Evolutionary conservation across 2,329 filamentous ascomycete genomes (phyloP).

Genomic region (Xylaria sp.): DNA sequence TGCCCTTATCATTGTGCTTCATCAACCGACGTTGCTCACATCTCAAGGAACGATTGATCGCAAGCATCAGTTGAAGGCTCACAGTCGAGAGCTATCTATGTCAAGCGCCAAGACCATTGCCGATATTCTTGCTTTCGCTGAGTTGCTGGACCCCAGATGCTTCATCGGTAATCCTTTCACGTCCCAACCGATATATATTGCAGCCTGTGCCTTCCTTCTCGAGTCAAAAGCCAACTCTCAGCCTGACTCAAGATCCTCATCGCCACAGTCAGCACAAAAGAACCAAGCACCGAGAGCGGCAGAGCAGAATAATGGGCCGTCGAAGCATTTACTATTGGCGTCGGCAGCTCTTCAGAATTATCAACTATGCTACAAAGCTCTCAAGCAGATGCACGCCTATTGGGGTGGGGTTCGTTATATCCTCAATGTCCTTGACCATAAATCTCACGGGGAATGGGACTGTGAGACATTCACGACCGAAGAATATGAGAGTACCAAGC

Average conservation of each 20-base stretch:
- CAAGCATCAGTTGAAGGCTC: conserved; percentile 78
- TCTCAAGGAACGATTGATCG: conserved; percentile 71
- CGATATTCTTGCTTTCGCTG: conserved; percentile 87
- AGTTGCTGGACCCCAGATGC: conserved; percentile 85
- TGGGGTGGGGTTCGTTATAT: conserved; percentile 92
- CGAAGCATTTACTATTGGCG: conserved; percentile 79
- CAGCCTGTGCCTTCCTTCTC: conserved; percentile 87
- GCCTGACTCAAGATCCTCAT: conserved; percentile 69
- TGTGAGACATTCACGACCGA: conserved; percentile 75
- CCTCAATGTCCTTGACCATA: conserved; percentile 85
- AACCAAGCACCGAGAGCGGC: conserved; percentile 38
- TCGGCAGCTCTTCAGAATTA: conserved; percentile 89
- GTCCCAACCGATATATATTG: conserved; percentile 90
- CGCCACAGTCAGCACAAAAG: conserved; percentile 56
- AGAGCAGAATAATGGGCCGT: conserved; percentile 56
- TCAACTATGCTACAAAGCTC: conserved; percentile 83
- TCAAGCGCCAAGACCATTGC: conserved; percentile 92
- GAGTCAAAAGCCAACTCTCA: conserved; percentile 80
- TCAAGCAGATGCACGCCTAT: conserved; percentile 83
- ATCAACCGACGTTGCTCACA: conserved; percentile 84
- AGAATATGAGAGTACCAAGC: conserved; percentile 79
- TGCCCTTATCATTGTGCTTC: conserved; percentile 83
- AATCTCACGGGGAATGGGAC: conserved; percentile 86
- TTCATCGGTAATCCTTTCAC: conserved; percentile 91
- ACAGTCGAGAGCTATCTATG: conserved; percentile 85